Evolutionary conservation across 345 rosid genomes (phyloP).

Genomic region (Anacardium occidentale): DNA sequence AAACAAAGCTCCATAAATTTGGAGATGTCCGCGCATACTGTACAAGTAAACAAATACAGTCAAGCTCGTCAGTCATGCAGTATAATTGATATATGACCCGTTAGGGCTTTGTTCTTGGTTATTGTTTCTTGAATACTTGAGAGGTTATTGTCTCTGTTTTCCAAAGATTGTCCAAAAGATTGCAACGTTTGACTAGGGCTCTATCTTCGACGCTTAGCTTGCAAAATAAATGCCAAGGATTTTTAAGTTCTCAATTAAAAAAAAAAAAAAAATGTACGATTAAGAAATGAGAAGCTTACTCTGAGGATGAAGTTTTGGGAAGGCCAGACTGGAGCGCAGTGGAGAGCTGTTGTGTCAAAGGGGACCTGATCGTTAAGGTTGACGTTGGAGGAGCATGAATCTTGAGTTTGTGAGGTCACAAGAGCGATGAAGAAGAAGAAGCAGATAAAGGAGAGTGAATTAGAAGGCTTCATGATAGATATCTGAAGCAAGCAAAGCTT

Average conservation of each 20-base stretch:
- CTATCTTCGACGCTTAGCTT: too few species aligned
- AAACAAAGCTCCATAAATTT: constrained; percentile 70
- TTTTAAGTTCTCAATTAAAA: too few species aligned
- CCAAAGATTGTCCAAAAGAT: too few species aligned
- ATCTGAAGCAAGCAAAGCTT: neutral
- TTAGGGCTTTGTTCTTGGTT: too few species aligned
- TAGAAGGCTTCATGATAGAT: neutral
- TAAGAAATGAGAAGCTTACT: constrained; percentile 39
- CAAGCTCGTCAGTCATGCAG: too few species aligned
- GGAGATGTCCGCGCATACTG: constrained; percentile 48
- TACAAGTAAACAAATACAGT: neutral
- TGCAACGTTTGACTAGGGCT: too few species aligned
- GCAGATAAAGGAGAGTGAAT: neutral
- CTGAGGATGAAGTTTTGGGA: constrained; percentile 50
- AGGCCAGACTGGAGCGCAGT: constrained; percentile 54
- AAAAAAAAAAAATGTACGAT: too few species aligned
- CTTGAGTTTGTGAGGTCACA: constrained; percentile 31
- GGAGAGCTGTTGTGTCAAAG: constrained; percentile 43
- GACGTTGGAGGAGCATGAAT: constrained; percentile 44
- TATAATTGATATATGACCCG: too few species aligned
- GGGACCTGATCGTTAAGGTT: constrained; percentile 34
- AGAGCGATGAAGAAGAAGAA: neutral
- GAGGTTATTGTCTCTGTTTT: too few species aligned
- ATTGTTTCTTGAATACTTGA: too few species aligned
- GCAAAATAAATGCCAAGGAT: too few species aligned